These are phyloP conservation scores for Candida nitratophila DNA, from an alignment of 805 yeast genomes.

Conservation along the genomic window DNA sequence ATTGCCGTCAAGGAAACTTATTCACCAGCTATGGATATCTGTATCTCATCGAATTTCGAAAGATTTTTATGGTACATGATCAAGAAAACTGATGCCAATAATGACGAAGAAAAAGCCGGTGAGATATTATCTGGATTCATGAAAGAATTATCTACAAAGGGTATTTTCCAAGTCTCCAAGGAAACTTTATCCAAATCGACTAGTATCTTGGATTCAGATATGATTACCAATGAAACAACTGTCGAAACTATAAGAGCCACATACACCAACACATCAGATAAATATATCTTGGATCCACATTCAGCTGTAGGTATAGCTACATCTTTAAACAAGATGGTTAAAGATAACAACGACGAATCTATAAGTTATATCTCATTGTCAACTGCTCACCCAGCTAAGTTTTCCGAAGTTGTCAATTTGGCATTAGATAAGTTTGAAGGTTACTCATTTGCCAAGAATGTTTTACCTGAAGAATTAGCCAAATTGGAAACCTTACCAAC, in stretches of 20 bases:
- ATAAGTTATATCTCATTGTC: constrained; percentile 68
- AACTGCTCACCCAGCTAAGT: constrained; percentile 99
- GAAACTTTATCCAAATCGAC: constrained; percentile 61
- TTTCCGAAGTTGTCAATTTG: constrained; percentile 88
- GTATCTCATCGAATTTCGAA: constrained; percentile 93
- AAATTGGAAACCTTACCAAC: constrained; percentile 63
- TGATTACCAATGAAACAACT: constrained; percentile 75
- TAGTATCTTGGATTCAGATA: constrained; percentile 65
- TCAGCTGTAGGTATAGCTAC: constrained; percentile 91
- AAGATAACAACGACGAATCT: constrained; percentile 28
- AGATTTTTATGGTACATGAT: constrained; percentile 93
- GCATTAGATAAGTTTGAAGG: constrained; percentile 61
- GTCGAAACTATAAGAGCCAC: constrained; percentile 66
- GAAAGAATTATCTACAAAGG: constrained; percentile 64
- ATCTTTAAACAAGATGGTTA: constrained; percentile 51
- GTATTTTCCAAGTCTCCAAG: constrained; percentile 66
- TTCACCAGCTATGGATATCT: constrained; percentile 98
- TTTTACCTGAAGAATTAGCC: constrained; percentile 82
- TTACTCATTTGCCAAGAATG: constrained; percentile 82
- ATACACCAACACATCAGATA: constrained; percentile 49
- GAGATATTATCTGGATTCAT: constrained; percentile 67
- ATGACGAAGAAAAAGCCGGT: constrained; percentile 68
- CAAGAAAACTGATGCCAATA: constrained; percentile 55
- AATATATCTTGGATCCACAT: constrained; percentile 92
- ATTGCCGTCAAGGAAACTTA: constrained; percentile 74